phyloP scores from a whole-genome alignment of 2,329 filamentous ascomycete species.

The Xenoacremonium recifei region DNA sequence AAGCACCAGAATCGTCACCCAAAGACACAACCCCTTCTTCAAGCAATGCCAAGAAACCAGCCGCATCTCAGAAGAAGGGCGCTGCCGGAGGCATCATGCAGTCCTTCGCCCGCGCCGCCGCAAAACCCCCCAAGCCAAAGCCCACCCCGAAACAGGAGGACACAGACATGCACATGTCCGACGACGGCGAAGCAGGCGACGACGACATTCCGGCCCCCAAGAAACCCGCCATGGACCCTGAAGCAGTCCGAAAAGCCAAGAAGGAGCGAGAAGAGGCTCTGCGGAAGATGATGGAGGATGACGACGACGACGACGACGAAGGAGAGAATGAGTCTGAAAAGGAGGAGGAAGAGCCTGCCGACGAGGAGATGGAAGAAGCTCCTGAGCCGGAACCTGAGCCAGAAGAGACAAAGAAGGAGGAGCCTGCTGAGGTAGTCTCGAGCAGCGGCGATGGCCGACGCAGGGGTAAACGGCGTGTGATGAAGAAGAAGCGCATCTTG shows the following conservation, averaged over 20 bases:
- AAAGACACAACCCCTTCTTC: slow-evolving; percentile 26
- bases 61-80: slow-evolving; percentile 52
- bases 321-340: slow-evolving; percentile 47
- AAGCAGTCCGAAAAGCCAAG: slow-evolving; percentile 27
- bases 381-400: slow-evolving; percentile 37
- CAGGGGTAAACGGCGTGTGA: slow-evolving; percentile 74
- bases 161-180: slow-evolving; percentile 31
- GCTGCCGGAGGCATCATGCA: slow-evolving; percentile 68
- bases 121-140: slow-evolving; percentile 50
- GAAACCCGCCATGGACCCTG: slow-evolving; percentile 21
- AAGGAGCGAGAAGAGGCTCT: slow-evolving; percentile 39
- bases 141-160: slow-evolving; percentile 30
- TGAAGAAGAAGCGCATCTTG: slow-evolving; percentile 83
- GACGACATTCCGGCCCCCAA: slow-evolving; percentile 30
- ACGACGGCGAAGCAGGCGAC: slow-evolving; percentile 41
- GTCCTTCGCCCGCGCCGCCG: slow-evolving; percentile 67
- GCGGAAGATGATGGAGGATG: slow-evolving; percentile 51
- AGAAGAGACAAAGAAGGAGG: slow-evolving; percentile 39
- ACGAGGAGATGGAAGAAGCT: slow-evolving; percentile 41
- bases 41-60: slow-evolving; percentile 31
- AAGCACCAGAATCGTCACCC: slow-evolving; percentile 21
- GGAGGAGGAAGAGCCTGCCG: slow-evolving; percentile 35
- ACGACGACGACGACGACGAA: slow-evolving; percentile 60
- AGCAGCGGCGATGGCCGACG: slow-evolving; percentile 60
- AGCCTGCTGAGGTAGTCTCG: slow-evolving; percentile 51